Conservation (phyloP, 1,284 basidiomycete species). For the Wallemia ichthyophaga region DNA sequence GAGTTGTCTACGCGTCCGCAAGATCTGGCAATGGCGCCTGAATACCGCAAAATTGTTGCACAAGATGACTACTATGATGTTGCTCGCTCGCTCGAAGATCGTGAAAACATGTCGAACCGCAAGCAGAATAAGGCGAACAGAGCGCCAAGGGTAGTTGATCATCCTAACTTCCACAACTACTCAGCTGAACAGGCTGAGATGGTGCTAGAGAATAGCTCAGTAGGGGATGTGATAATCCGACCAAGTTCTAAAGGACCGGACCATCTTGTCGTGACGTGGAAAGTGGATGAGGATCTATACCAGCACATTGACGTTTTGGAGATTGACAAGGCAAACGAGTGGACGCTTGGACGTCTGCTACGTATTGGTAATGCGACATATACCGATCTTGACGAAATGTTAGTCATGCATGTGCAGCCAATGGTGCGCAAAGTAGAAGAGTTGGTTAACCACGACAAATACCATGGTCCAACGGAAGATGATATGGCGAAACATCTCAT, state of each 20-base stretch:
- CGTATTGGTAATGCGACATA: slow-evolving; percentile 48
- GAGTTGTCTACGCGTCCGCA: slow-evolving; percentile 41
- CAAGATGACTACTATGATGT: slow-evolving; percentile 38
- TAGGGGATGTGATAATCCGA: slow-evolving; percentile 80
- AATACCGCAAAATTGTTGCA: slow-evolving; percentile 29
- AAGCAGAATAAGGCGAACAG: slow-evolving; percentile 48
- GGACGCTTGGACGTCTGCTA: slow-evolving; percentile 37
- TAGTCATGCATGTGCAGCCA: slow-evolving; percentile 87
- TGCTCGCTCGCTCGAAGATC: slow-evolving; percentile 32
- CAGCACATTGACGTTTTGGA: slow-evolving; percentile 95
- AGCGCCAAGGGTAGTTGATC: slow-evolving; percentile 68
- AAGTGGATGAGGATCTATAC: slow-evolving; percentile 83
- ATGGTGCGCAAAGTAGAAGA: slow-evolving; percentile 84
- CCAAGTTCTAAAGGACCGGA: slow-evolving; percentile 81
- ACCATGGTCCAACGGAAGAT: slow-evolving; percentile 57
- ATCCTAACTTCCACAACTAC: slow-evolving; percentile 95
- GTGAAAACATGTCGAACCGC: slow-evolving; percentile 44
- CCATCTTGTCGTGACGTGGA: slow-evolving; percentile 96
- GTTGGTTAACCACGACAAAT: slow-evolving; percentile 84
- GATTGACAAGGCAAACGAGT: slow-evolving; percentile 32
- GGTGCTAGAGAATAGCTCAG: slow-evolving; percentile 62
- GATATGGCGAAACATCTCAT: slow-evolving; percentile 69
- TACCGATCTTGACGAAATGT: slow-evolving; percentile 84
- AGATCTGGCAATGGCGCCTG: slow-evolving; percentile 38
- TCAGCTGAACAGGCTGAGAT: slow-evolving; percentile 69